Percentiles rank a stretch among this genome's conserved stretches.
These are phyloP conservation scores for Friedmanniomyces endolithicus DNA, from an alignment of 495 filamentous ascomycete species.

Conservation along the genomic window DNA sequence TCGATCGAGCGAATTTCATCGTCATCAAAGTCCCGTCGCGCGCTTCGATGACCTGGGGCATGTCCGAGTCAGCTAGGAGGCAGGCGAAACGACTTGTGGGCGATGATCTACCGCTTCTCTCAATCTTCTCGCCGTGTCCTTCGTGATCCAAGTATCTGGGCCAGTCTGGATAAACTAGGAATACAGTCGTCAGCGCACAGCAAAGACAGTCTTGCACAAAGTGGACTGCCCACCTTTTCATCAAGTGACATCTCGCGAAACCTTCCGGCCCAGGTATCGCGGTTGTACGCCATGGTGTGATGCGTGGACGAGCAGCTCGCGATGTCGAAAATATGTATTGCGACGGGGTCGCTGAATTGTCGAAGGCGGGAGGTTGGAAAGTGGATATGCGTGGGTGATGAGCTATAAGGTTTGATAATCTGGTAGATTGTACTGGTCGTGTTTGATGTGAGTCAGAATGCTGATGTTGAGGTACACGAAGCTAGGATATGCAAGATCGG, in stretches of 20 bases:
- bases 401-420: no score
- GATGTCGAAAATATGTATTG: background rate
- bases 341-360: background rate
- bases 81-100: background rate
- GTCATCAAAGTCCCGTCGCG: background rate
- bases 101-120: background rate
- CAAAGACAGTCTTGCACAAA: background rate
- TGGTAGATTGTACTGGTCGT: no score
- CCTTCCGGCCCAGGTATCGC: background rate
- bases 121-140: background rate
- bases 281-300: background rate
- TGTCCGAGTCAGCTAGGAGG: background rate
- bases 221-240: background rate
- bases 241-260: background rate
- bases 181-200: background rate
- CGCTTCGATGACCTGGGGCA: background rate
- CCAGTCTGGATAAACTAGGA: background rate
- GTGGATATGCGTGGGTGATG: no score
- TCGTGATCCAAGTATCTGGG: background rate
- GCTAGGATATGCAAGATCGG: no score
- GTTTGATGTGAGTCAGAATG: no score
- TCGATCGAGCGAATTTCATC: background rate
- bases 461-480: no score
- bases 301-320: background rate
- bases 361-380: no score